Evolutionary conservation across 2,329 filamentous ascomycete genomes (phyloP).

Genomic region (Colletotrichum sp.): DNA sequence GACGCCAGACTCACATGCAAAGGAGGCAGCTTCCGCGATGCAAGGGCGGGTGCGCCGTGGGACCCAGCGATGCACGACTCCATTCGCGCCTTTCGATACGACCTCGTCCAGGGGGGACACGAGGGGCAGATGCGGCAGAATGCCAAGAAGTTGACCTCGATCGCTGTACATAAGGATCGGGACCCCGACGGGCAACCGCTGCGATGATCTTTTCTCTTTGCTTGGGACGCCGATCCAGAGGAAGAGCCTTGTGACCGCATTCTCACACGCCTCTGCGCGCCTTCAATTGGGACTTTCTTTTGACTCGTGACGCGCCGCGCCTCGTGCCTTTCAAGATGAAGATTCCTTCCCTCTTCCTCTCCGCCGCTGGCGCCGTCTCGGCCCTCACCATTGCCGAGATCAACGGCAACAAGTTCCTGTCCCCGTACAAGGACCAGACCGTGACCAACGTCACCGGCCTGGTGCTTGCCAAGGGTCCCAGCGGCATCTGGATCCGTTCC

Average conservation of each 20-base stretch:
- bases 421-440: slow-evolving; percentile 58
- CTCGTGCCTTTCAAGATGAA: slow-evolving; percentile 30
- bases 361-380: slow-evolving; percentile 30
- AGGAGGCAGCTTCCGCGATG: slow-evolving; percentile 7
- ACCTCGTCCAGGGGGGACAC: background rate
- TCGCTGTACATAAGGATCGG: background rate
- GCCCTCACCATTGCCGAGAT: slow-evolving; percentile 63
- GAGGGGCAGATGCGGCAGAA: background rate
- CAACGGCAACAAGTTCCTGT: slow-evolving; percentile 69
- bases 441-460: slow-evolving; percentile 66
- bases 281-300: background rate
- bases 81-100: background rate
- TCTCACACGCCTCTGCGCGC: background rate
- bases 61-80: slow-evolving; percentile 1
- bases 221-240: slow-evolving; percentile 6
- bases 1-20: slow-evolving; percentile 1
- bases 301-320: background rate
- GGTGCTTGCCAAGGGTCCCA: slow-evolving; percentile 65
- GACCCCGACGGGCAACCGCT: background rate
- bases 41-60: slow-evolving; percentile 13
- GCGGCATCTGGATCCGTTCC: slow-evolving; percentile 69
- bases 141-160: background rate
- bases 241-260: background rate
- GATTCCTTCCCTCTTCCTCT: slow-evolving; percentile 29
- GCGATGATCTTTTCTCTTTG: background rate